Base-by-base conservation (phyloP, 192 early-diverging fungal genomes). In the Spinellus fusiger region DNA sequence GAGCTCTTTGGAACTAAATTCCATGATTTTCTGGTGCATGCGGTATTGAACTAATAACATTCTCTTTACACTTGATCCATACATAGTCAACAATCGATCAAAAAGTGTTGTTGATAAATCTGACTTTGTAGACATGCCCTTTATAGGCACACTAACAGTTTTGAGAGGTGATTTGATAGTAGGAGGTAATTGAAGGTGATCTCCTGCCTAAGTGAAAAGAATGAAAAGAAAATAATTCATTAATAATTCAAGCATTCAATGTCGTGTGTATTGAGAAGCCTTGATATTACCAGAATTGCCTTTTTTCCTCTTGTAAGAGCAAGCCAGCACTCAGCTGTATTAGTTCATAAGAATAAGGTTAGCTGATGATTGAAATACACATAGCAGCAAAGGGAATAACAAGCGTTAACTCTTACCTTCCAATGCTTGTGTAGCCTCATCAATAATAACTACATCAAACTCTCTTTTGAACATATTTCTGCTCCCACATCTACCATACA, bases 401-500 rank as follows among this genome's bases (percentile, higher is more conserved):
- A 58, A 25, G 9, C 18, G 46, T 35, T 10, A 26, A 15, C 25
- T 16, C 31, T 48, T 69, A 73, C 76, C 81, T 67, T 90, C 89
- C 18, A 85, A 52, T 4, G 91, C 90, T 66, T 97, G 94, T 4
- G 87, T 87, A 0, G 89, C 90, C 68, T 97, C 94, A 58, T 97
- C 94, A 50, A 97, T 90, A 22, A 97, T 71, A 0, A 93, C 87
- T 0, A 86, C 82, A 65, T 95, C 93, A 70, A 93, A 97, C 32
- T 80, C 63, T 27, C 85, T 63, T 8, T 75, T 73, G 46, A 71
- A 56, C 22, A 92, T 65, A 15, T 59, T 79, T 16, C 74, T 61
- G 16, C 73, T 70, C 13, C 62, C 82, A 67, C 67, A 77, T n/a
- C 68, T 70, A n/a, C n/a, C n/a, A 46, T 63, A 32, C 22, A 15